Conservation (phyloP, 2,329 filamentous ascomycete genomes). For the Cercospora zeae-maydis region DNA sequence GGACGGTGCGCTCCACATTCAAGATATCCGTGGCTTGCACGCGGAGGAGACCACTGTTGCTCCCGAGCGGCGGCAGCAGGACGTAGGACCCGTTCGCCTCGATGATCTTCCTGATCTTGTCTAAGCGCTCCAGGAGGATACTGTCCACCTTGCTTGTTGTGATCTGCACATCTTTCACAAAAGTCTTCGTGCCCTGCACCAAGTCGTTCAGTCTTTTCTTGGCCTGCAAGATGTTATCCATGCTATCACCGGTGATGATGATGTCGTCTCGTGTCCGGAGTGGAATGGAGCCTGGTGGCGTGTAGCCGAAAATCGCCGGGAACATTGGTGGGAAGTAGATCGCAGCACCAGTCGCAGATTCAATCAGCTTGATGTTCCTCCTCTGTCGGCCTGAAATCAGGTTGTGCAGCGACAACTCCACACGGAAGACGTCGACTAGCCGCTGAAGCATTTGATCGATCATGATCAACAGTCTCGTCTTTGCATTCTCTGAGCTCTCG, state of each 20-base stretch:
- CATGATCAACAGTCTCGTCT: slow-evolving; percentile 92
- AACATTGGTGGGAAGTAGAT: slow-evolving; percentile 98
- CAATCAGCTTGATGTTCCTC: slow-evolving; percentile 97
- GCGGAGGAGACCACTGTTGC: slow-evolving; percentile 76
- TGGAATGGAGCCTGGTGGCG: slow-evolving; percentile 68
- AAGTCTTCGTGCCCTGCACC: slow-evolving; percentile 69
- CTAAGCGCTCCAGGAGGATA: slow-evolving; percentile 82
- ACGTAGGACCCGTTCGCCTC: slow-evolving; percentile 95
- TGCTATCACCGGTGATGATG: slow-evolving; percentile 87
- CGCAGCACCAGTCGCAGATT: slow-evolving; percentile 89
- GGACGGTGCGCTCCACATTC: slow-evolving; percentile 89
- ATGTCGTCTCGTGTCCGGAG: slow-evolving; percentile 84
- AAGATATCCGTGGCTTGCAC: slow-evolving; percentile 91
- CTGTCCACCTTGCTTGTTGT: slow-evolving; percentile 91
- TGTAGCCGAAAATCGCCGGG: slow-evolving; percentile 85
- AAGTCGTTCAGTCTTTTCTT: slow-evolving; percentile 90
- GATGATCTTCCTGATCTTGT: slow-evolving; percentile 97
- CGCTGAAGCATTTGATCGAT: slow-evolving; percentile 86
- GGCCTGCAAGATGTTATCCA: slow-evolving; percentile 78
- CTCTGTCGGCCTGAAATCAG: slow-evolving; percentile 88
- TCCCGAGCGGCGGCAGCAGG: slow-evolving; percentile 82
- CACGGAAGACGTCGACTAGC: slow-evolving; percentile 71
- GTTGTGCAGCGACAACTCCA: slow-evolving; percentile 85
- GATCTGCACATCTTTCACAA: slow-evolving; percentile 85
- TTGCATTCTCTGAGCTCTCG: slow-evolving; percentile 92